These are phyloP conservation scores for Aspergillus calidoustus DNA, from an alignment of 2,329 filamentous ascomycete genomes.

Conservation along the genomic window DNA sequence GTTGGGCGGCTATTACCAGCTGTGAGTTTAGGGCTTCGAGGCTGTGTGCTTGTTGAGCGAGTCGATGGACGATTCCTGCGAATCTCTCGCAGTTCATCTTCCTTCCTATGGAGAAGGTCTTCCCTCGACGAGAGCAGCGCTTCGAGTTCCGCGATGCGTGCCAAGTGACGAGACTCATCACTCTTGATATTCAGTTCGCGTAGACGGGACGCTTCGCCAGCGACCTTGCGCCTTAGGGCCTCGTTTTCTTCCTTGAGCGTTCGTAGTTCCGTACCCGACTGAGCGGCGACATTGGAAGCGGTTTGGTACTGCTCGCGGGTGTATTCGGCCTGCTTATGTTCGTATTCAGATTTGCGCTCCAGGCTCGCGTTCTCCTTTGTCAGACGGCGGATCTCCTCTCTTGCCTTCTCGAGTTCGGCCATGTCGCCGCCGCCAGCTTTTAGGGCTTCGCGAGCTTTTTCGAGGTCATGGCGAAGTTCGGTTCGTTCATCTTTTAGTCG, in stretches of 20 bases:
- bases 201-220: constrained; percentile 42
- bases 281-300: constrained; percentile 49
- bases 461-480: constrained; percentile 43
- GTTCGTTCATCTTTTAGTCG: constrained; percentile 48
- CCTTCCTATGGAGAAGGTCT: constrained; percentile 45
- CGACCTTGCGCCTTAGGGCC: constrained; percentile 41
- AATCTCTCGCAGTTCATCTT: constrained; percentile 51
- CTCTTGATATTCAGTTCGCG: constrained; percentile 44
- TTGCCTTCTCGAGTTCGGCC: constrained; percentile 47
- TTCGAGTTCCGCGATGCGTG: constrained; percentile 46
- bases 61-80: constrained; percentile 50
- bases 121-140: constrained; percentile 41
- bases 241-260: constrained; percentile 45
- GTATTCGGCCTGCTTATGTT: constrained; percentile 50
- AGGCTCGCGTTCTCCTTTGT: constrained; percentile 41
- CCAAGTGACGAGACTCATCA: constrained; percentile 39
- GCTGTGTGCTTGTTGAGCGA: constrained; percentile 48
- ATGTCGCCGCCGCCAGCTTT: constrained; percentile 45
- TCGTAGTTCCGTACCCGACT: constrained; percentile 44
- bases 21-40: constrained; percentile 47
- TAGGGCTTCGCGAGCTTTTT: constrained; percentile 44
- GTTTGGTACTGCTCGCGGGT: constrained; percentile 53
- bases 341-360: constrained; percentile 46
- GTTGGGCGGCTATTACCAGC: constrained; percentile 42
- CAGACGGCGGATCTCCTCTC: constrained; percentile 45